A percentile compares a stretch with the other conserved stretches of the same genome.
These are phyloP conservation scores for Haematococcus lacustris DNA, from an alignment of 139 green algal species.

Conservation along the genomic window DNA sequence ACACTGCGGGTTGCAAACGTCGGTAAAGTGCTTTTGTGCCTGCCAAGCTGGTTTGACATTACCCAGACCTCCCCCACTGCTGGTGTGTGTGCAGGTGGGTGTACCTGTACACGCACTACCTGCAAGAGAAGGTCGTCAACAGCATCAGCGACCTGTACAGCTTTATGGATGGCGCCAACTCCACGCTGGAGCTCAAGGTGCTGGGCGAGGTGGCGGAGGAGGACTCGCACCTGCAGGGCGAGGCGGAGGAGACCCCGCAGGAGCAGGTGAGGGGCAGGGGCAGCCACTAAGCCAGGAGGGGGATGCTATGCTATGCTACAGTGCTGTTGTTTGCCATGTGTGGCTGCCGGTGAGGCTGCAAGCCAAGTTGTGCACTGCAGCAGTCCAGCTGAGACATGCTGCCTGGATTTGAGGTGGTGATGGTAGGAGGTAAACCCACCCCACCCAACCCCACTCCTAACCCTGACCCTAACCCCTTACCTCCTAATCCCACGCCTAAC, in stretches of 20 bases:
- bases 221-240: constrained; percentile 50
- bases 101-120: constrained; percentile 79
- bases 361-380: too few relatives aligned
- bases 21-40: not conserved
- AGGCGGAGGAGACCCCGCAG: not conserved
- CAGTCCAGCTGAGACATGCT: too few relatives aligned
- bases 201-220: constrained; percentile 33
- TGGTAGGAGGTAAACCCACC: too few relatives aligned
- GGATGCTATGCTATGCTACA: too few relatives aligned
- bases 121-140: constrained; percentile 62
- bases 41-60: not conserved
- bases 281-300: too few relatives aligned
- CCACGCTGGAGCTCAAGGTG: constrained; percentile 51
- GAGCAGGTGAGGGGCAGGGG: too few relatives aligned
- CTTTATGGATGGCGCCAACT: constrained; percentile 73
- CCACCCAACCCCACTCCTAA: too few relatives aligned
- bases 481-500: not conserved
- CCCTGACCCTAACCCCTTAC: not conserved
- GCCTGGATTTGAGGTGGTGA: too few relatives aligned
- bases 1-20: too few relatives aligned
- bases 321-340: too few relatives aligned
- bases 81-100: constrained; percentile 67
- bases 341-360: too few relatives aligned
- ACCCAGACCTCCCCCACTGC: constrained; percentile 35
- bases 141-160: constrained; percentile 65